Evolutionary conservation across 768 basidiomycete genomes (phyloP), one percentile per base, ranked within the genome.

Genomic region (Pisolithus albus): DNA sequence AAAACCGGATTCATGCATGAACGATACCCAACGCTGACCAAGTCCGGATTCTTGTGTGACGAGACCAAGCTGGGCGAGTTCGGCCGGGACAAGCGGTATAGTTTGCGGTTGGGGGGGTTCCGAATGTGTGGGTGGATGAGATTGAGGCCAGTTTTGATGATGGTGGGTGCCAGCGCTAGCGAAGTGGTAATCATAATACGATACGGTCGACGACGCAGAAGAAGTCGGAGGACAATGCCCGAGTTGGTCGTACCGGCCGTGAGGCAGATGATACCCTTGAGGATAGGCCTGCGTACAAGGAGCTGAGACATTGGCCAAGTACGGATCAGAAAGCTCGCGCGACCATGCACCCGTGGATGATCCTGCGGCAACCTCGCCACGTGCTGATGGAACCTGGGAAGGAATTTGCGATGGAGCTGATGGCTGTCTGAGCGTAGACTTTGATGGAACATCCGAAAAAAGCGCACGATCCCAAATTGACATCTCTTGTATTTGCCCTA

Each of bases 41-140:
- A 83, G 59, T 36, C 77, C 67, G 39, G 79, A 79, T 52, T 76
- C 76, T 23, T 78, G 70, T 9, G 82, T 70, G 5, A 81, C 80
- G 21, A 86, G 67, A 7, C 85, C 84, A 4, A 86, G 72, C 49
- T 80, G 75, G 0, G 80, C 77, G 15, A 86, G 66, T 49, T 82
- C 80, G n/a, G 73, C 59, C 24, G 69, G 63, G n/a, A 68, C 61
- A 38, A 67, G 65, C 38, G 59, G 63, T 13, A 51, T 30, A 45
- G 21, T 26, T 52, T 48, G 9, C 54, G 13, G 26, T 5, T 43
- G 47, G 37, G 37, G 36, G 2, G 37, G 34, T 7, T 38, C 21
- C 47, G 13, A 5, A 34, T 34, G 13, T 15, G 34, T 34, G 11
- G 11, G 15, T 15, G 34, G 34, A 34, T 13, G 11, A 34, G 34